Base-by-base conservation (phyloP, 2,329 filamentous ascomycete genomes). In the Proliferodiscus dingleyae region DNA sequence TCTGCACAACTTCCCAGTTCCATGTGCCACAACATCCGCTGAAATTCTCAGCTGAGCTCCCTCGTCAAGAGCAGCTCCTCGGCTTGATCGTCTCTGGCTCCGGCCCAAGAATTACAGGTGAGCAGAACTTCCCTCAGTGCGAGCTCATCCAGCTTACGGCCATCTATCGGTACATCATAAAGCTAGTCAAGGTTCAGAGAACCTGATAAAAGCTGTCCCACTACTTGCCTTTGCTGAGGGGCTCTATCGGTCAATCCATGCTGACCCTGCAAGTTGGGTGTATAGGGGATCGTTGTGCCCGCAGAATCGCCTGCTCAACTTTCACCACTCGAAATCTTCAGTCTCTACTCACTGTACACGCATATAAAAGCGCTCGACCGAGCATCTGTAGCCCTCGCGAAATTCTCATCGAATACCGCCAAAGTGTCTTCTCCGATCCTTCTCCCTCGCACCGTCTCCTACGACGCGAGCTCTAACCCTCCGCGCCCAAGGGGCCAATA, bases 401-500 rank as follows among this genome's bases (percentile, higher is more conserved):
- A 61, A 59, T 45, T 59, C 48, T 41, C 58, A 36, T 52, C 57
- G 72, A 87, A 86, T 71, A 91, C 88, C 88, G 87, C 85, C 87
- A 94, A 95, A 74, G 83, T 94, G 88, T 91, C 89, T 83, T 87
- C 90, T 68, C 84, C 78, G 74, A 76, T 93, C 70, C 77, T 95
- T 64, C 80, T 94, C 64, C 85, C 87, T 68, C 87, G 88, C 68
- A 89, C 87, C 75, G 85, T 93, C 77, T 89, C 88, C 69, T 94
- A 93, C 78, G 85, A 89, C 75, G 84, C 83, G 75, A 84, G 85
- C 71, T 80, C 83, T 61, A 85, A 87, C 59, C 73, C 76, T 66
- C 77, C 78, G 63, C 74, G 76, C 66, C 77, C 81, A 70, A 75
- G 82, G 76, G 58, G 56, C 49, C 56, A 52, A 46, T 59, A 64